Base-by-base conservation (phyloP, 805 yeast genomes). In the Cyberlindnera euphorbiae region DNA sequence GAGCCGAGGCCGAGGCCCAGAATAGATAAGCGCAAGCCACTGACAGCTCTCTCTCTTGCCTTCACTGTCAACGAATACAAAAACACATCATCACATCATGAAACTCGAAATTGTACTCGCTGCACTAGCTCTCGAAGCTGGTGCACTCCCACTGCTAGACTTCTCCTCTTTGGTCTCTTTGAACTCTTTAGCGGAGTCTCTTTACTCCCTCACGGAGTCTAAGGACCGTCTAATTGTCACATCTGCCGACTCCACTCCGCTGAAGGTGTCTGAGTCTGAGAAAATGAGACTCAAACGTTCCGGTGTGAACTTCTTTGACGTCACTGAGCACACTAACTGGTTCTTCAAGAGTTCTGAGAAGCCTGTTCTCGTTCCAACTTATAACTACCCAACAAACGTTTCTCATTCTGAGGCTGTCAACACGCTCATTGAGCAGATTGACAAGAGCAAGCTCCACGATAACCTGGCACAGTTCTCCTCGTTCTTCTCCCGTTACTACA, bases 401-500 rank as follows among this genome's bases (percentile, higher is more conserved):
- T 41, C 55, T 25, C 61, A 71, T 45, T 38, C 44, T 4, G 50
- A 66, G 4, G 45, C 58, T 9, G 74, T 84, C 11, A 42, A 55
- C 2, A 47, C 59, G 5, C 55, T 81, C 28, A 53, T 68, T 28
- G 48, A 55, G 6, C 39, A 64, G 4, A 74, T 86, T 38, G 67
- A 73, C 44, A 60, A 60, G 36, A 64, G 58, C 11, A 55, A 59
- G 23, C 69, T 83, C 62, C 63, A 71, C 50, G 59, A 61, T 17
- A 74, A 73, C 47, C 67, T 87, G 58, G 73, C 76, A 15, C 60
- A 69, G 32, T 78, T 86, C 53, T 66, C 89, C 5, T 72, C 82
- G 27, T 86, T 85, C 56, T 75, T 64, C 59, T 79, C 88, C 14
- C 71, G 97, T 39, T 84, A 81, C 56, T 86, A 85, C 62, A 79